Evolutionary conservation across 2,329 filamentous ascomycete species (phyloP).

Genomic region (Penicillium sp.): DNA sequence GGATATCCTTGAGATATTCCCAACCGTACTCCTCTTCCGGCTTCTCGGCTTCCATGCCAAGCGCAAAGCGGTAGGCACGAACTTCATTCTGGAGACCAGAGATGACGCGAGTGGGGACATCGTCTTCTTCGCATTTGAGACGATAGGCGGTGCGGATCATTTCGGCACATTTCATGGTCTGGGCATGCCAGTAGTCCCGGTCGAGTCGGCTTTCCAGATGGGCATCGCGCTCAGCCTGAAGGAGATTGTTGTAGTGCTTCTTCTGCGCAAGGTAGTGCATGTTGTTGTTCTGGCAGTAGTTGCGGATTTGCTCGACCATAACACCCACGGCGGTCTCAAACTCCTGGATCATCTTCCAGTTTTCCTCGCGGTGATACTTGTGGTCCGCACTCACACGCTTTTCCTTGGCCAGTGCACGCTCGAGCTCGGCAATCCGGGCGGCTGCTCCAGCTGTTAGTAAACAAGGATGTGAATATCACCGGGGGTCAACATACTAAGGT

Average conservation of each 20-base stretch:
- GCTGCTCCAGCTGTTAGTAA: slow-evolving; percentile 27
- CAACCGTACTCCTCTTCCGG: slow-evolving; percentile 51
- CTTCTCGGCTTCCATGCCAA: slow-evolving; percentile 50
- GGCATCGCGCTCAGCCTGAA: slow-evolving; percentile 51
- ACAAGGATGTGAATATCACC: not conserved
- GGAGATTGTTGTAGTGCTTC: slow-evolving; percentile 50
- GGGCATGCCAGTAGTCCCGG: slow-evolving; percentile 49
- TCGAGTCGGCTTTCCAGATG: slow-evolving; percentile 50
- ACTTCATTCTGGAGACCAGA: slow-evolving; percentile 51
- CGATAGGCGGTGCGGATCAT: slow-evolving; percentile 50
- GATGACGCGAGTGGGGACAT: slow-evolving; percentile 44
- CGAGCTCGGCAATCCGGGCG: slow-evolving; percentile 49
- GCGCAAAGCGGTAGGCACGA: slow-evolving; percentile 46
- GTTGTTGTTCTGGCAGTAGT: slow-evolving; percentile 51
- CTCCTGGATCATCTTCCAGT: slow-evolving; percentile 48
- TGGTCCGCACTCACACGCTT: slow-evolving; percentile 44
- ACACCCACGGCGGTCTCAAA: slow-evolving; percentile 48
- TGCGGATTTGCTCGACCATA: slow-evolving; percentile 52
- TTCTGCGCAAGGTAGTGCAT: slow-evolving; percentile 48
- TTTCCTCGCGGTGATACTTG: slow-evolving; percentile 48
- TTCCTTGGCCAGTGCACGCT: slow-evolving; percentile 48
- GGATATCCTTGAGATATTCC: slow-evolving; percentile 47
- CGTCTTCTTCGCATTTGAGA: slow-evolving; percentile 50
- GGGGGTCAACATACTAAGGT: slow-evolving; percentile 34
- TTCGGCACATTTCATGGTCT: slow-evolving; percentile 48